phyloP scores from a whole-genome alignment of 139 green algal species.

The Pleodorina starrii region DNA sequence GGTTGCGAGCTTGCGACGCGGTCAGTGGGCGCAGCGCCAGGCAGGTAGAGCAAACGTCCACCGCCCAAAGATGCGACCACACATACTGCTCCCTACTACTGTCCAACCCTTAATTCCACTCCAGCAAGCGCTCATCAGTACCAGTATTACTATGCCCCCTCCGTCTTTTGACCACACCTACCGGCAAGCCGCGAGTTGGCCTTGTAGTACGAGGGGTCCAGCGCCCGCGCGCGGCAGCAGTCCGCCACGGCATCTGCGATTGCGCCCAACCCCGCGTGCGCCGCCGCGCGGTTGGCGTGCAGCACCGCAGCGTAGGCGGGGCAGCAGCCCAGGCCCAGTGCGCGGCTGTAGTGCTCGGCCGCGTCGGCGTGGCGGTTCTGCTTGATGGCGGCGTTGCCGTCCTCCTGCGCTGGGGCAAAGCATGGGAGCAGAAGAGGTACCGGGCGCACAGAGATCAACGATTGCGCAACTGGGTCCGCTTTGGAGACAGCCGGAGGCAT shows the following conservation, averaged over 20 bases:
- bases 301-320: conserved; percentile 79
- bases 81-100: no score
- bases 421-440: no score
- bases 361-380: conserved; percentile 55
- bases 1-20: no score
- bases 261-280: conserved; percentile 55
- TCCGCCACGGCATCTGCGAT: conserved; percentile 81
- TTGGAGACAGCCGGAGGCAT: no score
- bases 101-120: no score
- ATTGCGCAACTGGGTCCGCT: no score
- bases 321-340: conserved; percentile 52
- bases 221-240: conserved; percentile 76
- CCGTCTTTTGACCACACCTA: conserved; percentile 36
- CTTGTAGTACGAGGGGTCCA: conserved; percentile 78
- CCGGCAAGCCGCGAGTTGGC: conserved; percentile 56
- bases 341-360: conserved; percentile 66
- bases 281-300: conserved; percentile 86
- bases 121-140: no score
- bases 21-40: no score
- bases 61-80: neutral
- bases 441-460: no score
- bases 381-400: conserved; percentile 74
- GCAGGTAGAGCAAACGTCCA: no score
- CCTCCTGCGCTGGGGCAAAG: no score
- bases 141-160: no score